Conservation (phyloP, 768 basidiomycete species). For the Phlebiopsis gigantea region DNA sequence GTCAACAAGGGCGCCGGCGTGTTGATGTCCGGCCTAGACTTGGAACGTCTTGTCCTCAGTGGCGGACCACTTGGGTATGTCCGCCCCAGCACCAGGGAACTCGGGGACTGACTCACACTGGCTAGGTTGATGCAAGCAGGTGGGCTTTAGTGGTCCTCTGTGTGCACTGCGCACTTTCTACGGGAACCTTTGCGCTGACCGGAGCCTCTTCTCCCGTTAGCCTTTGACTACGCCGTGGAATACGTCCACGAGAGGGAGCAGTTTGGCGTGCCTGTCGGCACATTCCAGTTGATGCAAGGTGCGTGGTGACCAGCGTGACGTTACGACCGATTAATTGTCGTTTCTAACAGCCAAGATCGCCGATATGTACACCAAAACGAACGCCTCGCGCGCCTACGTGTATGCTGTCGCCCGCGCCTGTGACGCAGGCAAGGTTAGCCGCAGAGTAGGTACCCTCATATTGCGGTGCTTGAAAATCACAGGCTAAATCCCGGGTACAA, state of each 20-base stretch:
- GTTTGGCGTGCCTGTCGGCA: slow-evolving; percentile 81
- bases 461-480: not conserved
- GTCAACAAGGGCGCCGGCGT: slow-evolving; percentile 79
- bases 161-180: not conserved
- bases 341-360: slow-evolving; percentile 63
- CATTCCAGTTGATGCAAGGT: slow-evolving; percentile 97
- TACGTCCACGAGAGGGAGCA: slow-evolving; percentile 94
- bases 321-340: slow-evolving; percentile 3
- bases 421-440: slow-evolving; percentile 72
- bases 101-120: not conserved
- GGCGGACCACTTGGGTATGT: slow-evolving; percentile 85
- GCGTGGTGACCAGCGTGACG: not conserved
- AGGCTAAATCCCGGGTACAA: not conserved
- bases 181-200: not conserved
- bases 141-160: not conserved
- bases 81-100: too few relatives aligned
- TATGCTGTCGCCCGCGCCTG: slow-evolving; percentile 91
- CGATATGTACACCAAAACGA: slow-evolving; percentile 94
- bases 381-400: slow-evolving; percentile 84
- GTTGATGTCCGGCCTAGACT: slow-evolving; percentile 91
- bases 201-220: slow-evolving; percentile 30
- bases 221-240: slow-evolving; percentile 82
- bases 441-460: slow-evolving; percentile 48
- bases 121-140: slow-evolving; percentile 73
- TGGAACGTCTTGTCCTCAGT: slow-evolving; percentile 86